phyloP scores from a whole-genome alignment of 768 basidiomycete genomes.

The Lepiota brunneoincarnata region DNA sequence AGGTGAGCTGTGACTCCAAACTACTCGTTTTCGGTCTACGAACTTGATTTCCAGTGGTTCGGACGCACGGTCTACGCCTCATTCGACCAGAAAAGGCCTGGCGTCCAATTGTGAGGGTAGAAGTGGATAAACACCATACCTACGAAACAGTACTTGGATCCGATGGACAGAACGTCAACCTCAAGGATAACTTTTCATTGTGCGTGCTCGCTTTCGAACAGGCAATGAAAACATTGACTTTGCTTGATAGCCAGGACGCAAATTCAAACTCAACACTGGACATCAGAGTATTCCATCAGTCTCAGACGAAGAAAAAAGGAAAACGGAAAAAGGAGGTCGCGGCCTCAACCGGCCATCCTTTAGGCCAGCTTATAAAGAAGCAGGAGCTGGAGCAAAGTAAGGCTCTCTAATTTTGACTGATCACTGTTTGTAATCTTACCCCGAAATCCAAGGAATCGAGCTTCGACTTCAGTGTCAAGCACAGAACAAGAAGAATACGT shows the following conservation, averaged over 20 bases:
- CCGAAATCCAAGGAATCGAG: constrained; percentile 32
- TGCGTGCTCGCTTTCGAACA: constrained; percentile 28
- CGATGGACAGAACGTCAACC: constrained; percentile 71
- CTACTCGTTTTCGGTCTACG: not conserved
- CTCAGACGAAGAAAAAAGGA: constrained; percentile 61
- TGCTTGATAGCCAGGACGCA: constrained; percentile 34
- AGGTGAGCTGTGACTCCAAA: constrained; percentile 15
- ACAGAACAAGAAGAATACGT: constrained; percentile 25
- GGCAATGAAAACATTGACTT: not conserved
- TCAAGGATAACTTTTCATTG: constrained; percentile 52
- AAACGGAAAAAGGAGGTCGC: constrained; percentile 58
- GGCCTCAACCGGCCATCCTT: constrained; percentile 37
- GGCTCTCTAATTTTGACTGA: constrained; percentile 16
- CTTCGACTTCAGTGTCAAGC: constrained; percentile 43
- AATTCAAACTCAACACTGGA: constrained; percentile 40
- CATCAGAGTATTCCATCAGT: constrained; percentile 55
- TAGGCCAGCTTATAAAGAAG: constrained; percentile 52
- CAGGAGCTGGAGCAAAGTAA: constrained; percentile 45
- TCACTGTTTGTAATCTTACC: not conserved
- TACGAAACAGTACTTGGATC: constrained; percentile 60
- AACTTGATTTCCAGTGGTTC: constrained; percentile 29
- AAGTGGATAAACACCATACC: constrained; percentile 46
- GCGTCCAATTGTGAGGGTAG: constrained; percentile 62
- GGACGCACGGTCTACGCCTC: constrained; percentile 40
- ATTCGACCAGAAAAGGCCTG: constrained; percentile 63